Evolutionary conservation across 2,329 filamentous ascomycete species (phyloP).

Genomic region (Aureobasidium sp.): DNA sequence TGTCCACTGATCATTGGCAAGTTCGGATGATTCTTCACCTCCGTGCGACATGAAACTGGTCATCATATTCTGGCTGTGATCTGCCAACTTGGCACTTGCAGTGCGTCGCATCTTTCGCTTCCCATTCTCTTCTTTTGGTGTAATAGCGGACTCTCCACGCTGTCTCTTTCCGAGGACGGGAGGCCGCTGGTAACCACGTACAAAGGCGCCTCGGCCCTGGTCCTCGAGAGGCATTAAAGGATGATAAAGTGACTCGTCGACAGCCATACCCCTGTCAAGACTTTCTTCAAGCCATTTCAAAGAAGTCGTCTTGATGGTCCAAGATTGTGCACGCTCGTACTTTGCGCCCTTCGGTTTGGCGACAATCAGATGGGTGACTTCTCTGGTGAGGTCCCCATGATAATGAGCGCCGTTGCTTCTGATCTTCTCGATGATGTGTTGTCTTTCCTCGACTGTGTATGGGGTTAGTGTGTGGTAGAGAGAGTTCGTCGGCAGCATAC

Average conservation of each 20-base stretch:
- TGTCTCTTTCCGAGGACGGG: conserved; percentile 48
- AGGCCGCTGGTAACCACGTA: not conserved
- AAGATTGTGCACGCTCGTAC: conserved; percentile 76
- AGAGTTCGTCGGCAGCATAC: conserved; percentile 16
- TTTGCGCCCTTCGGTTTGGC: conserved; percentile 75
- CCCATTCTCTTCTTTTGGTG: conserved; percentile 42
- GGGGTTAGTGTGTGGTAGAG: not conserved
- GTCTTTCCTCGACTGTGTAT: conserved; percentile 52
- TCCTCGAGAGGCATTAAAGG: conserved; percentile 60
- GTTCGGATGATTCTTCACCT: not conserved
- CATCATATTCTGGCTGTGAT: conserved; percentile 80
- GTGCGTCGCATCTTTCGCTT: conserved; percentile 79
- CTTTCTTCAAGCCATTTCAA: conserved; percentile 81
- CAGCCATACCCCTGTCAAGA: conserved; percentile 75
- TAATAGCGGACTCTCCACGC: conserved; percentile 17
- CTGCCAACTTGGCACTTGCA: conserved; percentile 73
- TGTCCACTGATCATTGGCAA: conserved; percentile 7
- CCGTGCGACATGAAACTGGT: conserved; percentile 61
- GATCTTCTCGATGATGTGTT: conserved; percentile 61
- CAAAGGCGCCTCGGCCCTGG: conserved; percentile 67
- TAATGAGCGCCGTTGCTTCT: conserved; percentile 70
- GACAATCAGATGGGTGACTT: conserved; percentile 81
- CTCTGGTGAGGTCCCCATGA: conserved; percentile 76
- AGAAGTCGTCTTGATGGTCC: conserved; percentile 72
- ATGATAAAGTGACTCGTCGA: conserved; percentile 81